These are phyloP conservation scores for Globisporangium lucens DNA, from an alignment of 352 stramenopile species.

Conservation along the genomic window DNA sequence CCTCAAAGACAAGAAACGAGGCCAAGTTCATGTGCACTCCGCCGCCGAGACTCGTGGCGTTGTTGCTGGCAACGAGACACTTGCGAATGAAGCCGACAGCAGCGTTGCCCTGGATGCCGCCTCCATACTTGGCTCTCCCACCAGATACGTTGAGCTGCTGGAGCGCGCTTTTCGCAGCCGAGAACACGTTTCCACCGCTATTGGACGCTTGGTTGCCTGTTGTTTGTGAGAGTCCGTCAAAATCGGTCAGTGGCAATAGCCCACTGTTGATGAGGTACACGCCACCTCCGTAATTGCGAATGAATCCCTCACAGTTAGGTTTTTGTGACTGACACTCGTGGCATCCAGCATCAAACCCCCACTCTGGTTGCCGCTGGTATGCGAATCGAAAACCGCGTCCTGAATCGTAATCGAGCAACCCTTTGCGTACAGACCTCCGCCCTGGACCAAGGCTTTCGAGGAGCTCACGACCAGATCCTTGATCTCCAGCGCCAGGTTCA, in stretches of 20 bases:
- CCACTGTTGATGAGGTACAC: constrained; percentile 26
- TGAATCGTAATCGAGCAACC: constrained; percentile 11
- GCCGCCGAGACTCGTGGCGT: constrained; percentile 1
- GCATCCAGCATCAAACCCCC: constrained; percentile 28
- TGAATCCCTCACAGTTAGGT: constrained; percentile 25
- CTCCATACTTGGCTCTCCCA: constrained; percentile 15
- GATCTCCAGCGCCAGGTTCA: background rate
- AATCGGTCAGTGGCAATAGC: constrained; percentile 5
- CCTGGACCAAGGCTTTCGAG: constrained; percentile 13
- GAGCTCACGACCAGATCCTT: background rate
- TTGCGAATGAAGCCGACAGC: background rate
- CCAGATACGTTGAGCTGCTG: constrained; percentile 5
- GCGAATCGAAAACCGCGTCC: constrained; percentile 8
- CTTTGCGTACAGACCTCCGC: constrained; percentile 28
- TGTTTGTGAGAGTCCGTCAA: background rate
- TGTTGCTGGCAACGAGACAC: constrained; percentile 6
- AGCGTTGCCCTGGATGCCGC: constrained; percentile 15
- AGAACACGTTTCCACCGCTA: constrained; percentile 19
- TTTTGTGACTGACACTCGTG: constrained; percentile 24
- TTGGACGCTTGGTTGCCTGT: constrained; percentile 10
- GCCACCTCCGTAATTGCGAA: constrained; percentile 28
- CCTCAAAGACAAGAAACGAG: constrained; percentile 2
- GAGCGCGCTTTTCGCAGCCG: background rate
- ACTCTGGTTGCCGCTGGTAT: constrained; percentile 18
- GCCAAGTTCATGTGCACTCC: constrained; percentile 4